phyloP scores from a whole-genome alignment of 768 basidiomycete genomes.

The Hericium rajendrae region DNA sequence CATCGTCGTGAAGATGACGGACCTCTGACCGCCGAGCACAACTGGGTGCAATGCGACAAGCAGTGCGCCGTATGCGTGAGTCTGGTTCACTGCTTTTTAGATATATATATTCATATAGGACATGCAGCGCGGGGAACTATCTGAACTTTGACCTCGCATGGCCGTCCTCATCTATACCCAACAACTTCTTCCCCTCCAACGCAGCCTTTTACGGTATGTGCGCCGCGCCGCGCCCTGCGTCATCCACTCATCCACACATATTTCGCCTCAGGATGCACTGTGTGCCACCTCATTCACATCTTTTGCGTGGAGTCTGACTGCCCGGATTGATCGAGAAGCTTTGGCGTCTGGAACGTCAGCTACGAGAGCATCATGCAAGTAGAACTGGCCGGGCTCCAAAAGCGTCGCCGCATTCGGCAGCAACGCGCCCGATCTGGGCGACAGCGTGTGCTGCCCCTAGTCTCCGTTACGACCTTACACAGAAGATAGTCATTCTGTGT shows the following conservation, averaged over 20 bases:
- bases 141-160: constrained; percentile 81
- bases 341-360: constrained; percentile 82
- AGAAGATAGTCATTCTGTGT: no score
- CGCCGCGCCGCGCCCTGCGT: no score
- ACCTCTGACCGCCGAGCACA: constrained; percentile 62
- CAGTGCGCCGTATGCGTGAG: constrained; percentile 54
- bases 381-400: constrained; percentile 53
- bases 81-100: background rate
- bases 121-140: constrained; percentile 55
- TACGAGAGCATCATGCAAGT: constrained; percentile 56
- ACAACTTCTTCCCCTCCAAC: constrained; percentile 69
- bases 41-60: constrained; percentile 58
- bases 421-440: constrained; percentile 39
- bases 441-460: constrained; percentile 54
- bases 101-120: no score
- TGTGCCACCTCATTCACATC: no score
- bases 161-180: constrained; percentile 59
- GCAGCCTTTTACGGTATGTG: constrained; percentile 35
- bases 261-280: no score
- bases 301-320: no score
- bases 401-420: constrained; percentile 59
- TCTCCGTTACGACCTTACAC: no score
- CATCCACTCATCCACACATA: no score
- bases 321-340: constrained; percentile 17
- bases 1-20: constrained; percentile 70